Conservation (phyloP, 768 basidiomycete genomes). For the Phallus indusiatus region DNA sequence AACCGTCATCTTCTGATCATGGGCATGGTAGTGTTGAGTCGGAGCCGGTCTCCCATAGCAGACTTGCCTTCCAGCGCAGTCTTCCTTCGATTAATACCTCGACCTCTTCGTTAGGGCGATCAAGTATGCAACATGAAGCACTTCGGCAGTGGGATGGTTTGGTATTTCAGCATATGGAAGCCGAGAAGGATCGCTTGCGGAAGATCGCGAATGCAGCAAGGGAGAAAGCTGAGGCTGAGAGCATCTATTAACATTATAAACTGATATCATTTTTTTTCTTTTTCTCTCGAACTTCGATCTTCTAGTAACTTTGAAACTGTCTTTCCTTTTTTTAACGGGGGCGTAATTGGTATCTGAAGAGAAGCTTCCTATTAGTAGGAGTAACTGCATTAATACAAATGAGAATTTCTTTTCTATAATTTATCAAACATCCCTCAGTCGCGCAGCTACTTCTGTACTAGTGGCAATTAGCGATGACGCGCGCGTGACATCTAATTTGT, state of each 20-base stretch:
- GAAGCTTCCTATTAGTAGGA: too few relatives aligned
- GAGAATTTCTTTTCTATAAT: too few relatives aligned
- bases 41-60: not conserved
- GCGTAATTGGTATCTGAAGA: too few relatives aligned
- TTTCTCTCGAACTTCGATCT: not conserved
- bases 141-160: slow-evolving; percentile 66
- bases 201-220: slow-evolving; percentile 44
- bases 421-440: too few relatives aligned
- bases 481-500: not conserved
- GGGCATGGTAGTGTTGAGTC: slow-evolving; percentile 26
- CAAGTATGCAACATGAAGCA: slow-evolving; percentile 32
- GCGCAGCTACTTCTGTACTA: too few relatives aligned
- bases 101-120: not conserved
- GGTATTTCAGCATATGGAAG: slow-evolving; percentile 73
- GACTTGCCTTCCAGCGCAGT: not conserved
- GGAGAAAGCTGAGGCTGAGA: not conserved
- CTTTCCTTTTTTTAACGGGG: too few relatives aligned
- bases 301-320: not conserved
- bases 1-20: slow-evolving; percentile 20
- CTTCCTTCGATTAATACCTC: not conserved
- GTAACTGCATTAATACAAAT: too few relatives aligned
- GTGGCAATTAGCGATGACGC: too few relatives aligned
- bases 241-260: not conserved
- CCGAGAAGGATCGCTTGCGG: slow-evolving; percentile 71
- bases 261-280: not conserved